These are phyloP conservation scores for Ophiocordyceps camponoti-saundersi DNA, from an alignment of 2,329 filamentous ascomycete genomes.

Conservation along the genomic window DNA sequence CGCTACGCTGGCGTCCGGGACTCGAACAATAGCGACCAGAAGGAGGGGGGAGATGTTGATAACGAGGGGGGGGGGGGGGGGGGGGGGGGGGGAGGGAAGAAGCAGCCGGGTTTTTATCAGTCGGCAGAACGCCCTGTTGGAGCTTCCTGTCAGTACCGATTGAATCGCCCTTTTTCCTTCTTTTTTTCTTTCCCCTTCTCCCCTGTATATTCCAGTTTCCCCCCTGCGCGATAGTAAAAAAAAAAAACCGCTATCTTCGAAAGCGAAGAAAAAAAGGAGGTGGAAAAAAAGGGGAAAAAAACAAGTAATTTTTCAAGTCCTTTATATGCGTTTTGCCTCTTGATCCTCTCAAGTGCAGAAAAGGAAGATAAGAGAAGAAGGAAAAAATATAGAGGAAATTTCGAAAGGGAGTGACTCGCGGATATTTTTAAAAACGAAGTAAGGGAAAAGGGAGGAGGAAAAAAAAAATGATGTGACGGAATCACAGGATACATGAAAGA, in stretches of 20 bases:
- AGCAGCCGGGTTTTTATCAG: no score
- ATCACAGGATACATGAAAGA: constrained; percentile 3
- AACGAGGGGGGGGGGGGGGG: no score
- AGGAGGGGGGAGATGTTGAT: no score
- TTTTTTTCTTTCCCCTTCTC: neutral
- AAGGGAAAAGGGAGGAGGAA: neutral
- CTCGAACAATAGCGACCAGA: neutral
- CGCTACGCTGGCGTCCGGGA: neutral
- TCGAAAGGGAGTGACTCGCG: no score
- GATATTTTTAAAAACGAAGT: no score
- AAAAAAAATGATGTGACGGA: neutral
- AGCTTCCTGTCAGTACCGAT: neutral
- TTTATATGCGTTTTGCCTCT: no score
- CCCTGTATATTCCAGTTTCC: neutral
- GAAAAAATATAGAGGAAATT: neutral
- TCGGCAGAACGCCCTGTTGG: no score
- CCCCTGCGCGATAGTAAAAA: neutral
- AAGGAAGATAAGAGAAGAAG: neutral
- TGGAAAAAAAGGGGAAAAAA: no score
- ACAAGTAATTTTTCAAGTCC: no score
- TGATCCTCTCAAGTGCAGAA: no score
- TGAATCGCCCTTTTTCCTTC: neutral
- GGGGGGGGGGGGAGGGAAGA: no score
- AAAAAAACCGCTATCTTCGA: neutral
- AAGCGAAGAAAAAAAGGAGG: no score